Evolutionary conservation across 108 stramenopile species (phyloP).

Genomic region (Cyclostephanos tholiformis): DNA sequence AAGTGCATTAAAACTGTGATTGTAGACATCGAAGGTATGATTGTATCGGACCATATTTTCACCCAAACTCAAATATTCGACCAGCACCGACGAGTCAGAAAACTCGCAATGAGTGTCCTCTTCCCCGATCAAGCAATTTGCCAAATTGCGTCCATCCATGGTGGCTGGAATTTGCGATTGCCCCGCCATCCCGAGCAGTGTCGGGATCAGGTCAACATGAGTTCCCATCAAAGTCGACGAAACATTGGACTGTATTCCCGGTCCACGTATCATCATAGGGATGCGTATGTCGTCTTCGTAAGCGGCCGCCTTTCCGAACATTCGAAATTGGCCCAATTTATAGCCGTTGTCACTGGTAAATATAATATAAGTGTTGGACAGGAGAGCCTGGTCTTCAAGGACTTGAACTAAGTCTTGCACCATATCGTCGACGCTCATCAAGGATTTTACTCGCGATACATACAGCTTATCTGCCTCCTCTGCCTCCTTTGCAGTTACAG

Average conservation of each 20-base stretch:
- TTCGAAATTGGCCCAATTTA: neutral
- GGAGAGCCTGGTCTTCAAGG: slow-evolving; percentile 12
- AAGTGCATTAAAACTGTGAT: slow-evolving; percentile 46
- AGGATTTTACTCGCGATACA: slow-evolving; percentile 32
- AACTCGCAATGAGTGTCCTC: neutral
- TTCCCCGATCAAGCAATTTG: slow-evolving; percentile 16
- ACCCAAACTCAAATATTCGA: slow-evolving; percentile 46
- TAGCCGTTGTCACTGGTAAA: slow-evolving; percentile 65
- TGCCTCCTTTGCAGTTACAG: slow-evolving; percentile 24
- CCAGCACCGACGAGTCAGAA: slow-evolving; percentile 25
- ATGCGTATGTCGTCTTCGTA: slow-evolving; percentile 57
- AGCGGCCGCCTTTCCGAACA: slow-evolving; percentile 52
- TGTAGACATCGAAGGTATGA: slow-evolving; percentile 44
- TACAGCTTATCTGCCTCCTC: slow-evolving; percentile 42
- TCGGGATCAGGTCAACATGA: slow-evolving; percentile 62
- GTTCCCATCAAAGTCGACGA: slow-evolving; percentile 22
- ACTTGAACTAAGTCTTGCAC: slow-evolving; percentile 36
- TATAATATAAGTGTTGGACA: slow-evolving; percentile 52
- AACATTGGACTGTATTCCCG: slow-evolving; percentile 21
- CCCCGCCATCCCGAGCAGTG: slow-evolving; percentile 41
- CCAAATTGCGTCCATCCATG: slow-evolving; percentile 56
- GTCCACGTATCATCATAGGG: slow-evolving; percentile 56
- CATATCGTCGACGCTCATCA: slow-evolving; percentile 55
- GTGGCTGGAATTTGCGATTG: slow-evolving; percentile 29
- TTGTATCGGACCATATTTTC: slow-evolving; percentile 40